phyloP scores from a whole-genome alignment of 1,284 basidiomycete genomes.

The Fomitopsis pinicola region DNA sequence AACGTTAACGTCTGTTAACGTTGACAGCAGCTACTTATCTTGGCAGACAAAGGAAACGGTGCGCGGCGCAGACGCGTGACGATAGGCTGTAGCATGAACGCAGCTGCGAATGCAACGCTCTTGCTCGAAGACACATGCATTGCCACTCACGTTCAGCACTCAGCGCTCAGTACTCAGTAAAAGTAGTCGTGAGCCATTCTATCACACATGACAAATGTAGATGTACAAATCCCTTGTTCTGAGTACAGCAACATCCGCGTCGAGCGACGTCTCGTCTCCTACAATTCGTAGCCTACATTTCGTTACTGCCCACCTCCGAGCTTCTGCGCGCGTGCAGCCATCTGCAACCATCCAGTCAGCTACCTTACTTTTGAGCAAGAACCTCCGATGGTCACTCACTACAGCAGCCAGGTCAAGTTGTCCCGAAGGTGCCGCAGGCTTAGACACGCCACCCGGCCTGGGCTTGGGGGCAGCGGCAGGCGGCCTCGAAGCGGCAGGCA shows the following conservation, averaged over 20 bases:
- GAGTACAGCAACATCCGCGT: not conserved
- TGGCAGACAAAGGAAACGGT: too few species aligned
- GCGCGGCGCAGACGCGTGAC: too few species aligned
- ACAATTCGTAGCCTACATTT: not conserved
- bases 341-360: slow-evolving; percentile 31
- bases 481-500: slow-evolving; percentile 54
- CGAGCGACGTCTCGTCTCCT: not conserved
- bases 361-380: slow-evolving; percentile 1
- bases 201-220: not conserved
- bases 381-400: slow-evolving; percentile 40
- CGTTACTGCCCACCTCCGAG: slow-evolving; percentile 25
- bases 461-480: slow-evolving; percentile 23
- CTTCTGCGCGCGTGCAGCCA: slow-evolving; percentile 68
- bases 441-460: slow-evolving; percentile 22
- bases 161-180: too few species aligned
- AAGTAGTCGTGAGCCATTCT: not conserved
- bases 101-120: too few species aligned
- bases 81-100: too few species aligned
- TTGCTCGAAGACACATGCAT: too few species aligned
- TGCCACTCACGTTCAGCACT: too few species aligned
- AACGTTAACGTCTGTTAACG: too few species aligned
- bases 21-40: too few species aligned
- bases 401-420: slow-evolving; percentile 82
- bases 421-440: slow-evolving; percentile 43
- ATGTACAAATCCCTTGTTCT: not conserved